A percentile compares a stretch with the other conserved stretches of the same genome.
phyloP scores from a whole-genome alignment of 2,329 filamentous ascomycete genomes.

The Dissoconium aciculare region DNA sequence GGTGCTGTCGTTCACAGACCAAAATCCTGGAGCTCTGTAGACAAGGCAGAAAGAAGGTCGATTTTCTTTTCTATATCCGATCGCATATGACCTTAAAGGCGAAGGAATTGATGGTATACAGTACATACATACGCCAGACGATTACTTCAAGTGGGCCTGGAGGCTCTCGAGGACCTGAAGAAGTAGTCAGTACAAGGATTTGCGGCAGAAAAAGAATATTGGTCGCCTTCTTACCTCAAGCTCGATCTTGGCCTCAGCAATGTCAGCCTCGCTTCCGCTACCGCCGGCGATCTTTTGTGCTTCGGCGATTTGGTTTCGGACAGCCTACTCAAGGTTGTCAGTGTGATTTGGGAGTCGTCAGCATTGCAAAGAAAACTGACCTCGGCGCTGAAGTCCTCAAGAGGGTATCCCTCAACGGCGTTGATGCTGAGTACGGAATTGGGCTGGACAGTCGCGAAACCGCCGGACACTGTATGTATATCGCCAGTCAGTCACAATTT shows the following conservation, averaged over 20 bases:
- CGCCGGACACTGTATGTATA: constrained; percentile 63
- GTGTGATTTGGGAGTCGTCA: too few relatives aligned
- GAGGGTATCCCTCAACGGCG: constrained; percentile 82
- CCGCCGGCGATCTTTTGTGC: constrained; percentile 89
- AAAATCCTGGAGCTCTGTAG: too few relatives aligned
- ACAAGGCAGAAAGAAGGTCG: background rate
- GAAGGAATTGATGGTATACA: too few relatives aligned
- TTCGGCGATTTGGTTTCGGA: constrained; percentile 80
- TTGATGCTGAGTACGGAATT: constrained; percentile 94
- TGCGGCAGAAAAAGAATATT: background rate
- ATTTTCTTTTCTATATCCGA: too few relatives aligned
- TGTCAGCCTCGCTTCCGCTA: constrained; percentile 85
- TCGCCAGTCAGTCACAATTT: constrained; percentile 5
- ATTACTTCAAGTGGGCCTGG: constrained; percentile 67
- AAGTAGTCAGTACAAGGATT: constrained; percentile 4
- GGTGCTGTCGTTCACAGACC: too few relatives aligned
- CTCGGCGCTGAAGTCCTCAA: constrained; percentile 93
- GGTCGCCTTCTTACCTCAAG: constrained; percentile 55
- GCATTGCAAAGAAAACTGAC: constrained; percentile 33
- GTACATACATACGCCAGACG: constrained; percentile 13
- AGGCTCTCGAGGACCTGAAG: constrained; percentile 66
- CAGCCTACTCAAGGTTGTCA: constrained; percentile 39
- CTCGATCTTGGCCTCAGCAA: constrained; percentile 98
- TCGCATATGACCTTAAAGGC: too few relatives aligned
- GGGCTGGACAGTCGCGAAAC: constrained; percentile 93